Evolutionary conservation across 2,329 filamentous ascomycete genomes (phyloP), one percentile per base, ranked within the genome.

Genomic region (Diaporthe sp.): DNA sequence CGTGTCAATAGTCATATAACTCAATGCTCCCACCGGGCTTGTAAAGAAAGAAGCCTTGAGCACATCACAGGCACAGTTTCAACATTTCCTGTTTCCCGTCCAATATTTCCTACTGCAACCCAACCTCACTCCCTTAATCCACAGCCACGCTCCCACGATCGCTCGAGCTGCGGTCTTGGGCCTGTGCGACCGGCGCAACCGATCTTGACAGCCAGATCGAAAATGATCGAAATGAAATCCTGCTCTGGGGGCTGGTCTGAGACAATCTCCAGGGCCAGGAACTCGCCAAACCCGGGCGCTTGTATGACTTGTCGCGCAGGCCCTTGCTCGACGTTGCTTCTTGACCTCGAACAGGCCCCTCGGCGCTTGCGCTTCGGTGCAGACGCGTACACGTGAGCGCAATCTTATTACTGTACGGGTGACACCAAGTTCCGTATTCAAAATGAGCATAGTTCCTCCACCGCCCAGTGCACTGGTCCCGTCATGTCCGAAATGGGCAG

Each of bases 311-410:
- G 46, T 19, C 62, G 62, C 59, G 59, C 62, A 51, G 46, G 46
- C 44, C 44, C 62, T 37, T 68, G 62, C 44, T n/a, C 62, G 31
- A 51, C 44, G 44, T 51, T 53, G n/a, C 62, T 68, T 68, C 28
- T 68, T 51, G 46, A 25, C 22, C 31, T 25, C n/a, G 44, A 51
- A 13, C 62, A 39, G 61, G 39, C 62, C 65, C 22, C 58, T 71
- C 44, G 72, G 72, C 72, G 72, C 59, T 67, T 73, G 72, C 72
- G 72, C 72, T 69, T 73, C 59, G 49, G 34, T 34, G 59, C 46
- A 55, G 25, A 22, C 57, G 44, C 59, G n/a, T n/a, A 67, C 61
- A 37, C 42, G 39, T 42, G 61, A 28, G 42, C 15, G 6, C 59
- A 31, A 5, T n/a, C n/a, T 61, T 9, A 49, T 61, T 15, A 65